A percentile compares a stretch with the other conserved stretches of the same genome.
These are phyloP conservation scores for Lachnellula hyalina DNA, from an alignment of 2,329 filamentous ascomycete species.

Conservation along the genomic window DNA sequence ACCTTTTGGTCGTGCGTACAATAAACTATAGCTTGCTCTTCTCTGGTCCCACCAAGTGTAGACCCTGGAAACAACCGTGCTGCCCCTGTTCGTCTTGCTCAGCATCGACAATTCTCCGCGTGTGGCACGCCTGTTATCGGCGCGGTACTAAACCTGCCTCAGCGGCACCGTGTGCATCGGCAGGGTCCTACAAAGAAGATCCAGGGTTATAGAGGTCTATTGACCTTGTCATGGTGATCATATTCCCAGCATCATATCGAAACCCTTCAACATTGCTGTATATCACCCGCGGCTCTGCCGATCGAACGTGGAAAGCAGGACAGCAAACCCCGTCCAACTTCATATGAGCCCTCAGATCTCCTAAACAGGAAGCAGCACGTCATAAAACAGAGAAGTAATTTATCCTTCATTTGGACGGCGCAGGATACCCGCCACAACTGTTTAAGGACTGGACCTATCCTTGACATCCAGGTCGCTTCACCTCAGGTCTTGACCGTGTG, in stretches of 20 bases:
- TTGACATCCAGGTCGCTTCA: constrained; percentile 20
- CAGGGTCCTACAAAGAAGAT: constrained; percentile 21
- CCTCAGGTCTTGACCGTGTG: constrained; percentile 21
- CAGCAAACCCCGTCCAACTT: constrained; percentile 23
- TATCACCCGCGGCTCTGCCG: constrained; percentile 29
- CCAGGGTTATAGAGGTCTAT: constrained; percentile 23
- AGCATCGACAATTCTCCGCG: constrained; percentile 20
- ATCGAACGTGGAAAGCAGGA: constrained; percentile 29
- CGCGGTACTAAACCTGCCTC: constrained; percentile 19
- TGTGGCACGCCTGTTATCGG: constrained; percentile 15
- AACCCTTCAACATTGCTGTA: constrained; percentile 27
- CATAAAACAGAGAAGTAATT: constrained; percentile 28
- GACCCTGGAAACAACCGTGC: constrained; percentile 23
- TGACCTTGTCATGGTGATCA: constrained; percentile 28
- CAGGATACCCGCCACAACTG: constrained; percentile 25
- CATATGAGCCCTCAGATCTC: constrained; percentile 17
- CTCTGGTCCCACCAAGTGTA: constrained; percentile 16
- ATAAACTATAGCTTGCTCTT: constrained; percentile 7
- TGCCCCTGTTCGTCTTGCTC: constrained; percentile 21
- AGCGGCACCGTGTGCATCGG: constrained; percentile 9
- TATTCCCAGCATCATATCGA: constrained; percentile 25
- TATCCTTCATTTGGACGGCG: constrained; percentile 29
- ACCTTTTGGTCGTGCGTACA: constrained; percentile 15
- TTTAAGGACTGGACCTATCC: constrained; percentile 21
- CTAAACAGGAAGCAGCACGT: constrained; percentile 27